Conservation (phyloP, 805 yeast species). For the Cyberlindnera maritima region DNA sequence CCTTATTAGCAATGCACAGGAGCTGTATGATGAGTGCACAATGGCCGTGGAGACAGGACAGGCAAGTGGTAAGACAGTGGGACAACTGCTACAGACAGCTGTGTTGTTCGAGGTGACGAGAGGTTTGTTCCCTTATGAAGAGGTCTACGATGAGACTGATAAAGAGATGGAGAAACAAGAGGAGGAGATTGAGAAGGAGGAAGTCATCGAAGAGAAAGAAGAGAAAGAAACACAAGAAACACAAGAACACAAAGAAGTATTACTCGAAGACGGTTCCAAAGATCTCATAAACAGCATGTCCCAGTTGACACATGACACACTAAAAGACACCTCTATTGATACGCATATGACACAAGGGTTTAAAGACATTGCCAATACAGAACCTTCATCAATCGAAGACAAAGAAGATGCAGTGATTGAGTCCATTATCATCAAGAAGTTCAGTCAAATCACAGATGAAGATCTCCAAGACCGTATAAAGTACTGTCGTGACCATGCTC, state of each 20-base stretch:
- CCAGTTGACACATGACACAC: slow-evolving; percentile 2
- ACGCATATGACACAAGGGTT: neutral
- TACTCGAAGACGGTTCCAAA: slow-evolving; percentile 1
- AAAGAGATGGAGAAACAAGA: neutral
- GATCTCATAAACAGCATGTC: slow-evolving; percentile 2
- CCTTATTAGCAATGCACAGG: slow-evolving; percentile 6
- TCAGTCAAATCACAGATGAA: slow-evolving; percentile 13
- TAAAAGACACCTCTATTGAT: slow-evolving; percentile 1
- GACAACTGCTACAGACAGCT: neutral
- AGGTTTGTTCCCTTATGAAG: slow-evolving; percentile 6
- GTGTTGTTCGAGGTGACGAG: slow-evolving; percentile 1
- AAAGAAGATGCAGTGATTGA: slow-evolving; percentile 14
- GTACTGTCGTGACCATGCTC: slow-evolving; percentile 7
- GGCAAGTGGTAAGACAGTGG: slow-evolving; percentile 3
- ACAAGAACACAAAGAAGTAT: neutral
- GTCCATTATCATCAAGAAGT: slow-evolving; percentile 2
- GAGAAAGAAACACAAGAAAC: slow-evolving; percentile 3
- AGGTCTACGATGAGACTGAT: neutral
- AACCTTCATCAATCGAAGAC: neutral
- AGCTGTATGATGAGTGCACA: slow-evolving; percentile 3
- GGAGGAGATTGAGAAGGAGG: neutral
- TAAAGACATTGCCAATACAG: neutral
- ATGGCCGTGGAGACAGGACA: neutral
- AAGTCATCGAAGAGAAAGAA: neutral
- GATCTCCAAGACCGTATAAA: slow-evolving; percentile 9